phyloP scores from a whole-genome alignment of 2,329 filamentous ascomycete genomes.

The Aspergillus luchuensis region DNA sequence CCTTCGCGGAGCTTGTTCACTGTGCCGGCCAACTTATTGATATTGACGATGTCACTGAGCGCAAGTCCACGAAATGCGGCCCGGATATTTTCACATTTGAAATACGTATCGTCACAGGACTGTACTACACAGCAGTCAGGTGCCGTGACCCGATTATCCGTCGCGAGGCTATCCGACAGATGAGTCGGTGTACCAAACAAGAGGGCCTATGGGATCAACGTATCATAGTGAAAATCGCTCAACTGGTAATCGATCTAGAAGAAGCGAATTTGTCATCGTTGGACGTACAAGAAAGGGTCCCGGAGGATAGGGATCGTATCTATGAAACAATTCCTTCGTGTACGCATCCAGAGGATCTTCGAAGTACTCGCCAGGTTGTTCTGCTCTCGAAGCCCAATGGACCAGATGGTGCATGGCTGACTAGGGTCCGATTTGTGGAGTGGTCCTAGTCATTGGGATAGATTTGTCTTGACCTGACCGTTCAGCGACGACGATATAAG shows the following conservation, averaged over 20 bases:
- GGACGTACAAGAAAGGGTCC: slow-evolving; percentile 17
- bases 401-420: background rate
- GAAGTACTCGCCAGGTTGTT: background rate
- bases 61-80: background rate
- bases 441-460: background rate
- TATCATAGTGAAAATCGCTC: slow-evolving; percentile 7
- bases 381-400: slow-evolving; percentile 3
- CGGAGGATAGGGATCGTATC: slow-evolving; percentile 11
- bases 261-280: slow-evolving; percentile 14
- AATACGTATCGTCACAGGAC: slow-evolving; percentile 33
- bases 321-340: background rate
- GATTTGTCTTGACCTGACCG: no score
- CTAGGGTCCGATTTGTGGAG: background rate
- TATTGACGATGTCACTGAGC: background rate
- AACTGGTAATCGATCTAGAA: slow-evolving; percentile 20
- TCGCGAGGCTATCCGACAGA: slow-evolving; percentile 30
- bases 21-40: slow-evolving; percentile 15
- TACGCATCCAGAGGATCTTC: background rate
- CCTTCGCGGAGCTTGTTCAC: slow-evolving; percentile 15
- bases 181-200: slow-evolving; percentile 12
- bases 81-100: slow-evolving; percentile 25
- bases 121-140: slow-evolving; percentile 37
- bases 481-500: no score
- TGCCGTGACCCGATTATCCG: slow-evolving; percentile 36
- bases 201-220: slow-evolving; percentile 23